Evolutionary conservation across 352 stramenopile genomes (phyloP).

Genomic region (Phytophthora cryptogea): DNA sequence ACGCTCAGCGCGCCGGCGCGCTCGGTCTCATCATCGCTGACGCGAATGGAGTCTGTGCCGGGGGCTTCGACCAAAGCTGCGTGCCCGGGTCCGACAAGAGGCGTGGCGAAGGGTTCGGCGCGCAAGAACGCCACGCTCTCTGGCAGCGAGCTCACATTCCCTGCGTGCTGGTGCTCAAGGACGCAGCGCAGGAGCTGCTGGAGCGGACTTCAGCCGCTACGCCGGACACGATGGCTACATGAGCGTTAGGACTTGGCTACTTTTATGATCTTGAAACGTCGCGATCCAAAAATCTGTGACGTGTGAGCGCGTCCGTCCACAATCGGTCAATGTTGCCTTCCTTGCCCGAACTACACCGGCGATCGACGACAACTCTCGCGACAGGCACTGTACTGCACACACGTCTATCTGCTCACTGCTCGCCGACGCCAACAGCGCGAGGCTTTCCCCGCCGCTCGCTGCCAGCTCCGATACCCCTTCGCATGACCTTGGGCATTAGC

Average conservation of each 20-base stretch:
- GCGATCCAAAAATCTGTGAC: slow-evolving; percentile 35
- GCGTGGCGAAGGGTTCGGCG: slow-evolving; percentile 62
- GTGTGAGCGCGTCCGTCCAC: slow-evolving; percentile 10
- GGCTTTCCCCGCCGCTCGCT: slow-evolving; percentile 12
- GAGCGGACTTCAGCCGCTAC: background rate
- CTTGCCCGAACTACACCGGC: background rate
- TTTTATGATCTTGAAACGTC: slow-evolving; percentile 22
- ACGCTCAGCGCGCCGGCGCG: slow-evolving; percentile 66
- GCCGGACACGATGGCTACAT: slow-evolving; percentile 19
- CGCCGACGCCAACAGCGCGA: background rate
- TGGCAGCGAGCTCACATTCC: slow-evolving; percentile 69
- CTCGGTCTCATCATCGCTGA: slow-evolving; percentile 73
- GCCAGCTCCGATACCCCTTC: slow-evolving; percentile 1
- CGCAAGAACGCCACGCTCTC: slow-evolving; percentile 51
- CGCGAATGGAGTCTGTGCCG: slow-evolving; percentile 41
- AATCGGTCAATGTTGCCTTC: background rate
- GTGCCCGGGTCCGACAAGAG: slow-evolving; percentile 56
- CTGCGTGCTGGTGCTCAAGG: slow-evolving; percentile 52
- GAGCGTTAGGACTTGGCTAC: slow-evolving; percentile 5
- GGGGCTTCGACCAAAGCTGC: slow-evolving; percentile 72
- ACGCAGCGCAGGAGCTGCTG: slow-evolving; percentile 38
- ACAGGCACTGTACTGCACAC: slow-evolving; percentile 7
- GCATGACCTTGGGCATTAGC: background rate
- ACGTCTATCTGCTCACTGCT: slow-evolving; percentile 10
- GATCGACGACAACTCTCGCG: slow-evolving; percentile 9